A percentile compares a stretch with the other conserved stretches of the same genome.
Evolutionary conservation across 2,329 filamentous ascomycete genomes (phyloP).

Genomic region (Calonectria pseudoreteaudii): DNA sequence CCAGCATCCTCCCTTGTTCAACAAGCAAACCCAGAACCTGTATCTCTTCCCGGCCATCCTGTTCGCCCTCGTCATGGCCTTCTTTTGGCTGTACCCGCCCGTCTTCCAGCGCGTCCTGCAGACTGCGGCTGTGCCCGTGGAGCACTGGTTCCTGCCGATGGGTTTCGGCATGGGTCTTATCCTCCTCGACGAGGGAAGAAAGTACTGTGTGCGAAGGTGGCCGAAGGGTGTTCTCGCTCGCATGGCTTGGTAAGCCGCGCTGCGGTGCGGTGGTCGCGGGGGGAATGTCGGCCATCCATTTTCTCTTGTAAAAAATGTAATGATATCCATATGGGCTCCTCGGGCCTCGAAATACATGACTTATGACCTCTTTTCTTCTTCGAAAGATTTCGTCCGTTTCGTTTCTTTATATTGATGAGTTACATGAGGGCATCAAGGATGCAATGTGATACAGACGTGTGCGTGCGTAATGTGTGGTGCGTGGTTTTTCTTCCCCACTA

Average conservation of each 20-base stretch:
- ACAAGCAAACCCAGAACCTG: conserved; percentile 73
- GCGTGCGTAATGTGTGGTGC: not conserved
- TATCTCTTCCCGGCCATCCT: conserved; percentile 77
- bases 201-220: conserved; percentile 29
- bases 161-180: conserved; percentile 66
- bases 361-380: not conserved
- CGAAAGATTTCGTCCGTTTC: not conserved
- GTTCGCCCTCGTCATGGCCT: conserved; percentile 76
- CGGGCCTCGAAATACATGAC: conserved; percentile 15
- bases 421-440: conserved; percentile 18
- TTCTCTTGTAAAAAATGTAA: not conserved
- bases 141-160: conserved; percentile 82
- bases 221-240: conserved; percentile 21
- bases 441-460: not conserved
- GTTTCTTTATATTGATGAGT: not conserved
- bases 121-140: conserved; percentile 74
- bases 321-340: not conserved
- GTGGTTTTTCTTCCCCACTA: not conserved
- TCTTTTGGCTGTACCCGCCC: conserved; percentile 78
- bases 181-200: conserved; percentile 28
- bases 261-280: too few relatives aligned
- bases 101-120: conserved; percentile 70
- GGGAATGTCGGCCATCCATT: conserved; percentile 6
- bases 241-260: conserved; percentile 26
- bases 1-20: conserved; percentile 77